Evolutionary conservation across 768 basidiomycete genomes (phyloP).

Genomic region (Rhizopogon vesiculosus): DNA sequence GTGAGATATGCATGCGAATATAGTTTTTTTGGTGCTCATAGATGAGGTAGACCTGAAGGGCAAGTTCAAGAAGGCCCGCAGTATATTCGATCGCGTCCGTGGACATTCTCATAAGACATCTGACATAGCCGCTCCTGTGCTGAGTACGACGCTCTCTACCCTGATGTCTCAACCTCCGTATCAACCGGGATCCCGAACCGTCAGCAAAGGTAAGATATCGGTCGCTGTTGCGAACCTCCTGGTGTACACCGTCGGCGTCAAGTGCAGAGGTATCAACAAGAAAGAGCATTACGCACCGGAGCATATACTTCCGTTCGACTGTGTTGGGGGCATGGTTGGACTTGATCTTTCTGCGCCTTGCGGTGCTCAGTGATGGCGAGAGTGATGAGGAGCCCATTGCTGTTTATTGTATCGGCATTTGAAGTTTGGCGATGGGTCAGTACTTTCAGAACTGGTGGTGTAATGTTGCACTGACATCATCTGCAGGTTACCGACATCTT

Average conservation of each 20-base stretch:
- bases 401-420: conserved; percentile 68
- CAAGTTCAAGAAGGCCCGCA: conserved; percentile 36
- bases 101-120: conserved; percentile 19
- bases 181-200: conserved; percentile 11
- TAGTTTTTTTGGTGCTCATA: not conserved
- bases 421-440: conserved; percentile 66
- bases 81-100: conserved; percentile 39
- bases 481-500: conserved; percentile 79
- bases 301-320: conserved; percentile 84
- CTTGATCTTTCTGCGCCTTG: conserved; percentile 78
- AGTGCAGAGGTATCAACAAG: conserved; percentile 87
- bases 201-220: conserved; percentile 66
- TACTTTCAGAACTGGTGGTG: not conserved
- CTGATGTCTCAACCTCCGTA: conserved; percentile 6
- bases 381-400: conserved; percentile 65
- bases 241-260: conserved; percentile 94
- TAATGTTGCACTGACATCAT: not conserved
- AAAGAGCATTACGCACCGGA: conserved; percentile 81
- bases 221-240: conserved; percentile 65
- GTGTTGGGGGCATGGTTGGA: conserved; percentile 75
- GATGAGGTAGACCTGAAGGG: conserved; percentile 30
- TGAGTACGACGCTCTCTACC: conserved; percentile 4
- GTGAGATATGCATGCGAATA: conserved; percentile 9
- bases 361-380: conserved; percentile 61
- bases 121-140: conserved; percentile 8